phyloP scores from a whole-genome alignment of 2,329 filamentous ascomycete species.

The Rutstroemia sp. region DNA sequence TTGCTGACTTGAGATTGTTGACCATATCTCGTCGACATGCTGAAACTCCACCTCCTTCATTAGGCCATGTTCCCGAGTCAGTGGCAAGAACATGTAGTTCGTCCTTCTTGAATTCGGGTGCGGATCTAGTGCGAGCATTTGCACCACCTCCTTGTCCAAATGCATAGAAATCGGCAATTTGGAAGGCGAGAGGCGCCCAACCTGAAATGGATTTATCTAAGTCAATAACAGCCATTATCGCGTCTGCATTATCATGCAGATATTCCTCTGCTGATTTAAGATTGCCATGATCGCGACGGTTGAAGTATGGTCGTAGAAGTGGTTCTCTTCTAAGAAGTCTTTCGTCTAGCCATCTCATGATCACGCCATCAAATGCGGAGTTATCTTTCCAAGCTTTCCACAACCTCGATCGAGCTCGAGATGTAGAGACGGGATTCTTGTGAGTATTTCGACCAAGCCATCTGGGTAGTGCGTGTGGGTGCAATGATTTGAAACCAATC shows the following conservation, averaged over 20 bases:
- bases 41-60: constrained; percentile 38
- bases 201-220: constrained; percentile 25
- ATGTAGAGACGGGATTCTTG: constrained; percentile 33
- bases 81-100: constrained; percentile 36
- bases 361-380: constrained; percentile 38
- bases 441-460: constrained; percentile 32
- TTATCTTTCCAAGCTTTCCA: constrained; percentile 42
- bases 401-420: constrained; percentile 34
- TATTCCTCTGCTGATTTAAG: constrained; percentile 34
- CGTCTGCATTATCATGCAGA: constrained; percentile 28
- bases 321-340: constrained; percentile 34
- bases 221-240: constrained; percentile 27
- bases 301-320: constrained; percentile 33
- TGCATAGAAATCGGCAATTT: constrained; percentile 29
- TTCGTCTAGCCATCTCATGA: constrained; percentile 40
- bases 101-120: constrained; percentile 12
- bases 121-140: constrained; percentile 29
- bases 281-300: constrained; percentile 32
- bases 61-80: constrained; percentile 27
- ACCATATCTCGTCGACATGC: constrained; percentile 44
- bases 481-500: constrained; percentile 34
- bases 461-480: constrained; percentile 22
- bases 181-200: constrained; percentile 28
- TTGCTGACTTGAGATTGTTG: constrained; percentile 39
- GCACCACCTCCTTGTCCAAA: constrained; percentile 32